Percentiles rank a stretch among this genome's conserved stretches.
These are phyloP conservation scores for Fusarium neocosmosporiellum DNA, from an alignment of 2,329 filamentous ascomycete species.

Conservation along the genomic window DNA sequence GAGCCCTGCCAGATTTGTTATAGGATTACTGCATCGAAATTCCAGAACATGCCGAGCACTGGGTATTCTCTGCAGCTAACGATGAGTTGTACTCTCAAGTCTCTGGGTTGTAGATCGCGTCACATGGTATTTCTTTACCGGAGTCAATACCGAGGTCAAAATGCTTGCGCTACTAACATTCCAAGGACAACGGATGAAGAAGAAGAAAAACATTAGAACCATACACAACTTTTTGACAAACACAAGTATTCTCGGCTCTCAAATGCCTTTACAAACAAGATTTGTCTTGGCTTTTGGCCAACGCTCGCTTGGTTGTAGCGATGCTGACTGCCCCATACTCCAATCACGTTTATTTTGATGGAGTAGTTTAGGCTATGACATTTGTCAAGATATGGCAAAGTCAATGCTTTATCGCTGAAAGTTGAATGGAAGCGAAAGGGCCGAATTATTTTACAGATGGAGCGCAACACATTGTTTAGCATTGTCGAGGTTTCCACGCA, in stretches of 20 bases:
- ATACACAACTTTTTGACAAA: neutral
- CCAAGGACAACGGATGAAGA: neutral
- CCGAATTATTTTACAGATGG: neutral
- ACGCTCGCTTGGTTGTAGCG: neutral
- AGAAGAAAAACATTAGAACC: neutral
- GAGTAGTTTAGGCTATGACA: neutral
- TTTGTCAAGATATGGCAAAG: neutral
- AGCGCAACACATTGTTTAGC: neutral
- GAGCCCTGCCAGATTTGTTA: neutral
- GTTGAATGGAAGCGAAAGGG: neutral
- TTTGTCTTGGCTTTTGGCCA: neutral
- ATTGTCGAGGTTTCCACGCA: neutral
- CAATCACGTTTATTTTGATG: neutral
- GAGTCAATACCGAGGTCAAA: neutral
- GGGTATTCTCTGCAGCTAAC: neutral
- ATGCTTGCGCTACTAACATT: neutral
- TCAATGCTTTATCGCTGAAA: neutral
- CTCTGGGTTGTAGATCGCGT: neutral
- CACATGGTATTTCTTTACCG: neutral
- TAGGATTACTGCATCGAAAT: neutral
- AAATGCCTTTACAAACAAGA: neutral
- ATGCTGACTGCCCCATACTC: neutral
- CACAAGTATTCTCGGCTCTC: neutral
- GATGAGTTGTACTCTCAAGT: neutral
- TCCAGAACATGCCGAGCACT: neutral